phyloP scores from a whole-genome alignment of 2,329 filamentous ascomycete species.

The Pseudocercospora macadamiae region DNA sequence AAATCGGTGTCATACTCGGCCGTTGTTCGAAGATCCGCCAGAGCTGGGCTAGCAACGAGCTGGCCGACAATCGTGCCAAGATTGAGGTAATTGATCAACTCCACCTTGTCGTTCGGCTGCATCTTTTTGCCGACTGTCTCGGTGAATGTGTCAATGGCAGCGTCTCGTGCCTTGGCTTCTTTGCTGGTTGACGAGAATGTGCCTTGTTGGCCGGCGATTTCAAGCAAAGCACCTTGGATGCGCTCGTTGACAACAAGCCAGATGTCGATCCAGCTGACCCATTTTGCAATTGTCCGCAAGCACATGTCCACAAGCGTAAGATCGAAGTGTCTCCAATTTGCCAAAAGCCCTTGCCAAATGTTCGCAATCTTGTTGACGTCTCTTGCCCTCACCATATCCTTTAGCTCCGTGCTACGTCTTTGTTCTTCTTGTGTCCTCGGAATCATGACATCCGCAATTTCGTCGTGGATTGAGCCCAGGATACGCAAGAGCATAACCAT shows the following conservation, averaged over 20 bases:
- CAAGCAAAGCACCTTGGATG: slow-evolving; percentile 82
- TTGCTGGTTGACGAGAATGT: slow-evolving; percentile 60
- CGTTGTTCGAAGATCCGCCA: slow-evolving; percentile 77
- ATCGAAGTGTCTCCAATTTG: slow-evolving; percentile 69
- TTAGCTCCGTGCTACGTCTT: slow-evolving; percentile 84
- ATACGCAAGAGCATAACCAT: slow-evolving; percentile 88
- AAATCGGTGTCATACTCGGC: slow-evolving; percentile 93
- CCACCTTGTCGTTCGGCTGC: slow-evolving; percentile 88
- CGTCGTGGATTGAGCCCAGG: slow-evolving; percentile 88
- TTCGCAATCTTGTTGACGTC: slow-evolving; percentile 86
- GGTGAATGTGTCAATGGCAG: slow-evolving; percentile 90
- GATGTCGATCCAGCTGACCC: slow-evolving; percentile 99
- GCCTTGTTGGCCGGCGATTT: slow-evolving; percentile 76
- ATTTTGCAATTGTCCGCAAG: slow-evolving; percentile 88
- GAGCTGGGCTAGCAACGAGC: slow-evolving; percentile 78
- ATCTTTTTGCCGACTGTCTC: slow-evolving; percentile 99
- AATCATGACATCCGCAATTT: slow-evolving; percentile 91
- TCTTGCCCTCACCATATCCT: slow-evolving; percentile 82
- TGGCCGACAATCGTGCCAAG: slow-evolving; percentile 82
- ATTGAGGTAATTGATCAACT: slow-evolving; percentile 89
- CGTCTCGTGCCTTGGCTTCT: slow-evolving; percentile 78
- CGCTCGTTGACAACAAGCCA: slow-evolving; percentile 86
- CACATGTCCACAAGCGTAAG: slow-evolving; percentile 82
- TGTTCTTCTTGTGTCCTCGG: slow-evolving; percentile 76
- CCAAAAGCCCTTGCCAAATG: slow-evolving; percentile 90